Evolutionary conservation across 2,329 filamentous ascomycete genomes (phyloP).

Genomic region (Ceratocystis variospora): DNA sequence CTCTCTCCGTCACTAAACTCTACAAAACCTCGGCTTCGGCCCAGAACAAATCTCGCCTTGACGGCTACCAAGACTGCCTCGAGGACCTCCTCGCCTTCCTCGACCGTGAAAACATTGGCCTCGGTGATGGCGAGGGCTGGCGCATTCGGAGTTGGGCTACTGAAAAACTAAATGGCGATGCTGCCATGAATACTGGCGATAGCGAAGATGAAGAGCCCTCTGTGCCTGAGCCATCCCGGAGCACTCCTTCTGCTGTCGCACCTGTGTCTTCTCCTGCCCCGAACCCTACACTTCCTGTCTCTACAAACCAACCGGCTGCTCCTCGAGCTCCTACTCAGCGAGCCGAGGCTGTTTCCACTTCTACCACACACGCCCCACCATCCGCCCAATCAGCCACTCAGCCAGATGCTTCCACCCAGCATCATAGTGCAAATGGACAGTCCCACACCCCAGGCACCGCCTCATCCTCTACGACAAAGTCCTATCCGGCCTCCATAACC

Average conservation of each 20-base stretch:
- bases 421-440: neutral
- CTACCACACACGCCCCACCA: neutral
- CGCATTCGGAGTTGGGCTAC: constrained; percentile 50
- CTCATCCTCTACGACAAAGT: constrained; percentile 14
- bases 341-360: neutral
- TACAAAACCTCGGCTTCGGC: constrained; percentile 82
- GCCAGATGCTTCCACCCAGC: constrained; percentile 5
- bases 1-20: constrained; percentile 85
- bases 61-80: constrained; percentile 87
- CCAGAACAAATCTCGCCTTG: constrained; percentile 57
- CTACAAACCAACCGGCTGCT: constrained; percentile 22
- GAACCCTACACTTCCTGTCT: constrained; percentile 12
- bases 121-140: constrained; percentile 65
- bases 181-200: constrained; percentile 40
- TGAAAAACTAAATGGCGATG: constrained; percentile 53
- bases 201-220: constrained; percentile 54
- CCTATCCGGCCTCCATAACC: constrained; percentile 20
- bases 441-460: neutral
- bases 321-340: constrained; percentile 23
- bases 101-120: constrained; percentile 65
- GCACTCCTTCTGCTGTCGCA: neutral
- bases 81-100: constrained; percentile 79
- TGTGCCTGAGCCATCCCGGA: constrained; percentile 25
- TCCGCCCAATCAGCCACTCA: constrained; percentile 10
- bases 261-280: constrained; percentile 21